Evolutionary conservation across 306 rosid genomes (phyloP), one percentile per base, ranked within the genome.

Genomic region (Prunus persica): DNA sequence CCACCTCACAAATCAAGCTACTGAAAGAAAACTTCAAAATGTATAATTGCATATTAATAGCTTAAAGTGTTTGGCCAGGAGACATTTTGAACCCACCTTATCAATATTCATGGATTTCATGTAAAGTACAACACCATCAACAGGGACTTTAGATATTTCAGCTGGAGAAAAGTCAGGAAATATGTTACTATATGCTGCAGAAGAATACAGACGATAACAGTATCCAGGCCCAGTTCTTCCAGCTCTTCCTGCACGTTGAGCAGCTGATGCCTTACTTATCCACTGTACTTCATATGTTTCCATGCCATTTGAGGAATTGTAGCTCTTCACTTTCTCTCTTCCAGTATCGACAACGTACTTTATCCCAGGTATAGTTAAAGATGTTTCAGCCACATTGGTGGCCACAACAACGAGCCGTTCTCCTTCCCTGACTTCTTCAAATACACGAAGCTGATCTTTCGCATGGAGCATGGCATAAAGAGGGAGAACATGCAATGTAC

Each of bases 361-460:
- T 80, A 95, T 81, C 45, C 98, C 95, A 66, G 97, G 97, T 74
- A 95, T 95, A 28, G 97, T 95, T 75, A 95, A 73, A 43, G 98
- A 95, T 72, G 98, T 95, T 87, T 95, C 98, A n/a, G 98, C 98
- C 78, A 95, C 98, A 85, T 95, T 95, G 15, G 96, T 92, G 58
- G 97, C 97, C 74, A 95, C 85, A 63, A 92, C 97, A 73, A 95
- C 83, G 52, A 95, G 97, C 55, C 98, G 84, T 67, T 89, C 89
- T 72, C 91, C 97, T 73, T 90, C 93, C 81, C 84, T 83, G 43
- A 90, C 91, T 72, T 72, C 89, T 72, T 89, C 93, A 78, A 95
- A 92, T 62, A 95, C 91, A 28, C 84, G 86, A 78, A 89, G 93
- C 83, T 92, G 96, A 54, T 90, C 88, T 57, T 91, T 88, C 30